These are phyloP conservation scores for Colletotrichum tropicicola DNA, from an alignment of 2,329 filamentous ascomycete genomes.

Conservation along the genomic window DNA sequence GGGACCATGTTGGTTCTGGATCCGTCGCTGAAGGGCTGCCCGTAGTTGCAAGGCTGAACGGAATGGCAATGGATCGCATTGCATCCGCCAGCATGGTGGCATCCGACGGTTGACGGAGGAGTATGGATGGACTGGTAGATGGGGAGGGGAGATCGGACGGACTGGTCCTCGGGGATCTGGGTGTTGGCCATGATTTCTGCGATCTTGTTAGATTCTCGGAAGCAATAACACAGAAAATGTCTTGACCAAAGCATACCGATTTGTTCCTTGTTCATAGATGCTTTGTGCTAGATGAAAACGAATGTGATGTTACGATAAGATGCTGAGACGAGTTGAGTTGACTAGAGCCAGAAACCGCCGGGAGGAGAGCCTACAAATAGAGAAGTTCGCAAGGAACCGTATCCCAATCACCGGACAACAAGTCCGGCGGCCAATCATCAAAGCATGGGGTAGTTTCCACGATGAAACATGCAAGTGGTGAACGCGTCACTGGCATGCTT, in stretches of 20 bases:
- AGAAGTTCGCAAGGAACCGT: background rate
- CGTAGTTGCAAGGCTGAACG: background rate
- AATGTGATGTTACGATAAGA: background rate
- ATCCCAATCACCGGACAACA: background rate
- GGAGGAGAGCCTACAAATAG: conserved; percentile 5
- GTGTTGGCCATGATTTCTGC: conserved; percentile 3
- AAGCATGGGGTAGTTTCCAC: background rate
- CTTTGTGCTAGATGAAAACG: background rate
- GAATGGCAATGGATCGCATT: background rate
- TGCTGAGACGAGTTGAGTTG: background rate
- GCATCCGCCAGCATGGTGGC: background rate
- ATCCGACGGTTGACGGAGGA: conserved; percentile 1
- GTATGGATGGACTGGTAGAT: conserved; percentile 13
- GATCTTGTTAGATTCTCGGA: background rate
- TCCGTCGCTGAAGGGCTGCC: background rate
- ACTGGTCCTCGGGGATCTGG: conserved; percentile 1
- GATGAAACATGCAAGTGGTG: background rate
- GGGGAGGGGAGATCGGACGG: conserved; percentile 11
- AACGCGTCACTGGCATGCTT: background rate
- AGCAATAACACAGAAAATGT: no score
- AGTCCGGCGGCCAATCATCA: background rate
- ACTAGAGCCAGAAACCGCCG: background rate
- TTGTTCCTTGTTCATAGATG: conserved; percentile 5
- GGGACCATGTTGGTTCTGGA: conserved; percentile 20
- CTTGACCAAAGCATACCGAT: background rate